These are phyloP conservation scores for Allium fistulosum DNA, from an alignment of 106 monocot species.

Conservation along the genomic window DNA sequence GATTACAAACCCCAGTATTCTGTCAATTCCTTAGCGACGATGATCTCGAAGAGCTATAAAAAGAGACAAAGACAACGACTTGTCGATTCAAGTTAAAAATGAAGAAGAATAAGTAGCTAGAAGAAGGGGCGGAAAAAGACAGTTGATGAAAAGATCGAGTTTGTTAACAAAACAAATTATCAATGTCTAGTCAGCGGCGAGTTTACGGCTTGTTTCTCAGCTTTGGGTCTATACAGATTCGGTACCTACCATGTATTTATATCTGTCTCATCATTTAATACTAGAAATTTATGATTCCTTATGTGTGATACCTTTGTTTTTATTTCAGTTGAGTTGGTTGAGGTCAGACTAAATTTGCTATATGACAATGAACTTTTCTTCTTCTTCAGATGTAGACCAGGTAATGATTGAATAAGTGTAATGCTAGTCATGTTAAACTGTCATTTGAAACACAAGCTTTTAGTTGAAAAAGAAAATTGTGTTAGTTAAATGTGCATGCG, in stretches of 20 bases:
- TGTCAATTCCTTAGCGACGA: constrained; percentile 13
- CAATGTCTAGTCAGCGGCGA: constrained; percentile 58
- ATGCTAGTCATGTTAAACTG: too few relatives aligned
- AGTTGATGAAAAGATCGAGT: constrained; percentile 62
- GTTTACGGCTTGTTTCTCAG: constrained; percentile 79
- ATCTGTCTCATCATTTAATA: neutral
- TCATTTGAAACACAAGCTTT: too few relatives aligned
- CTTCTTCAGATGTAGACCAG: constrained; percentile 70
- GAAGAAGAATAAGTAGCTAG: neutral
- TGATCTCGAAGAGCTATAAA: constrained; percentile 66
- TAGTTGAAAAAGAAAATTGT: too few relatives aligned
- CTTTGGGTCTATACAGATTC: constrained; percentile 70
- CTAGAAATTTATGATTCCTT: neutral
- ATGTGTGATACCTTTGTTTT: constrained; percentile 9
- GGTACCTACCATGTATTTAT: too few relatives aligned
- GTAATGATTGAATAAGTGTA: too few relatives aligned
- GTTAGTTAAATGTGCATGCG: too few relatives aligned
- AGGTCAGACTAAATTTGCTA: constrained; percentile 73
- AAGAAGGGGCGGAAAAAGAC: constrained; percentile 40
- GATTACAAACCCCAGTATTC: too few relatives aligned
- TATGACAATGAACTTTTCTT: constrained; percentile 75
- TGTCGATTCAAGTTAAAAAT: constrained; percentile 5
- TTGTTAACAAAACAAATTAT: constrained; percentile 88
- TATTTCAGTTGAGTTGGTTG: constrained; percentile 55
- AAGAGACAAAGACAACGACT: constrained; percentile 45